Evolutionary conservation across 2,329 filamentous ascomycete genomes (phyloP).

Genomic region (Cladobotryum mycophilum): DNA sequence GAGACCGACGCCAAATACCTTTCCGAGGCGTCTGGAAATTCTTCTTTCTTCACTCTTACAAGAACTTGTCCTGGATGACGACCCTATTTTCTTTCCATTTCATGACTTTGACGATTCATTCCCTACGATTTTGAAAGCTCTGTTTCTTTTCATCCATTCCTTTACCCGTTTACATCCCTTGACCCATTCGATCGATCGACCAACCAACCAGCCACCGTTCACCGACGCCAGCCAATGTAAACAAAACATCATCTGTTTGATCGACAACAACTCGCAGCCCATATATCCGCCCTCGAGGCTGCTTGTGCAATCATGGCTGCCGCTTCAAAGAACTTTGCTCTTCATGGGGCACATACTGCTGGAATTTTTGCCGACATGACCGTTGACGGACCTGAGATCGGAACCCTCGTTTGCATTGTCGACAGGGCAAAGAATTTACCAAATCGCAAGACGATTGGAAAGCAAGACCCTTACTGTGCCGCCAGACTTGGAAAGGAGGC

Average conservation of each 20-base stretch:
- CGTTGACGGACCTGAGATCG: conserved; percentile 86
- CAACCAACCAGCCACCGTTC: neutral
- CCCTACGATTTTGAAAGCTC: neutral
- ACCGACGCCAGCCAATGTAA: conserved; percentile 13
- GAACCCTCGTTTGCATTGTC: conserved; percentile 84
- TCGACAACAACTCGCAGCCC: conserved; percentile 4
- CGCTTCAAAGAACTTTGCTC: conserved; percentile 48
- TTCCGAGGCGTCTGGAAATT: neutral
- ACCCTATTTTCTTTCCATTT: neutral
- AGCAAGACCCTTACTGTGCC: conserved; percentile 96
- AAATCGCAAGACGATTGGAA: conserved; percentile 94
- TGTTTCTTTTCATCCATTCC: neutral
- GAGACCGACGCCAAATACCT: conserved; percentile 5
- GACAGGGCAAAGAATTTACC: conserved; percentile 96
- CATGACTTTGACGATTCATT: neutral
- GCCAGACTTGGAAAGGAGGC: conserved; percentile 92
- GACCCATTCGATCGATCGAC: neutral
- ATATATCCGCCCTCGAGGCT: conserved; percentile 9
- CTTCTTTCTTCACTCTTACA: neutral
- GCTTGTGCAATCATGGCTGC: conserved; percentile 38
- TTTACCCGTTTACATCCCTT: neutral
- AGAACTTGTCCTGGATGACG: neutral
- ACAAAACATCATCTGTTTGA: conserved; percentile 9
- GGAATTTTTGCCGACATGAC: conserved; percentile 94
- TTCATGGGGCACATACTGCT: conserved; percentile 69